These are phyloP conservation scores for Lunasporangiospora selenospora DNA, from an alignment of 192 early-diverging fungal genomes.

Conservation along the genomic window DNA sequence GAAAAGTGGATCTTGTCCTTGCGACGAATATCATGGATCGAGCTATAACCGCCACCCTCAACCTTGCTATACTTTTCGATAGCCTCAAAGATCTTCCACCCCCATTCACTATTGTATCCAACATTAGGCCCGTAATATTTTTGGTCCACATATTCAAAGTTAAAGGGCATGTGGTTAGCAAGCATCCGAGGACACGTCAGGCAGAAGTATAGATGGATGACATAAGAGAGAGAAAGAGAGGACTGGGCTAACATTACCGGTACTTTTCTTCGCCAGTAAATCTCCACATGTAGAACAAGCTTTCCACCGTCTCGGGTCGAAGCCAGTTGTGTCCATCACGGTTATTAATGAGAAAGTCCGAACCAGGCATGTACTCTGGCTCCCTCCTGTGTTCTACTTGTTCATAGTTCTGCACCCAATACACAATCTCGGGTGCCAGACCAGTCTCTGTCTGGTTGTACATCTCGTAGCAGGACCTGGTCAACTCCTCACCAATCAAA, in stretches of 20 bases:
- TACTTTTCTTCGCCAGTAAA: conserved; percentile 87
- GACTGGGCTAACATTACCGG: conserved; percentile 63
- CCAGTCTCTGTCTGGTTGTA: conserved; percentile 81
- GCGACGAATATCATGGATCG: conserved; percentile 64
- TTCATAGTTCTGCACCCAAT: conserved; percentile 60
- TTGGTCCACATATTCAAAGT: conserved; percentile 29
- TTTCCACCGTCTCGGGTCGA: conserved; percentile 91
- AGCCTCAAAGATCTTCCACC: conserved; percentile 86
- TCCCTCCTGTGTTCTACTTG: conserved; percentile 20
- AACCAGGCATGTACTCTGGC: conserved; percentile 30
- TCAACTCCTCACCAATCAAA: conserved; percentile 77
- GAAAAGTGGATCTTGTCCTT: conserved; percentile 31
- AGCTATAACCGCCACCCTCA: conserved; percentile 63
- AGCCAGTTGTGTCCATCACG: conserved; percentile 80
- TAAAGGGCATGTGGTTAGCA: neutral
- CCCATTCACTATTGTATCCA: conserved; percentile 63
- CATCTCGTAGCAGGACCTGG: conserved; percentile 80
- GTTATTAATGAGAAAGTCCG: conserved; percentile 71
- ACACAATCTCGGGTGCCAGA: conserved; percentile 87
- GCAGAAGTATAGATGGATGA: too few relatives aligned
- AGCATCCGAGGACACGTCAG: too few relatives aligned
- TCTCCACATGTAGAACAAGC: conserved; percentile 85
- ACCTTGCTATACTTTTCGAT: conserved; percentile 84
- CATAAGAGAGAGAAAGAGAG: too few relatives aligned
- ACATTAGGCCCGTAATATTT: neutral